Base-by-base conservation (phyloP, 331 rosid genomes). In the Telfairia occidentalis region DNA sequence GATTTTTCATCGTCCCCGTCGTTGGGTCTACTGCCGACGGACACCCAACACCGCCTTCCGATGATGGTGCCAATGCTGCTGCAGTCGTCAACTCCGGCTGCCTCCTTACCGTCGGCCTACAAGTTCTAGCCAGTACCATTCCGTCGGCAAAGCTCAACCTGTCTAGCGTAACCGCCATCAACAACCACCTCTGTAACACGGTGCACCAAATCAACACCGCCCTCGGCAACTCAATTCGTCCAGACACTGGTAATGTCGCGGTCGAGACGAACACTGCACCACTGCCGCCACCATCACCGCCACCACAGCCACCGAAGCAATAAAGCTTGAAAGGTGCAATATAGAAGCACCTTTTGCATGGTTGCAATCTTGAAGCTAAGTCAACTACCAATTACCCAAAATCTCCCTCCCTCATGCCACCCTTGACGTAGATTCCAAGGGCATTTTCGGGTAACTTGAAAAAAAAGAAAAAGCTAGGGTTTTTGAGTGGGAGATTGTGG, bases 81-180 rank as follows among this genome's bases (percentile, higher is more conserved):
- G 30, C 32, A 19, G 26, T 58, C 15, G 9, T 34, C 16, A 50
- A 54, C 46, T 52, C 84, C 1, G 65, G 86, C 59, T 91, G 96
- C 66, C 89, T 94, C 42, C 90, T 94, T 35, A 94, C 91, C 0
- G 89, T 87, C 65, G 97, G 97, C 16, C 81, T 91, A 12, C 98
- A 94, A 71, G 87, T 91, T 32, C 85, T 91, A 1, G 96, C 93
- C 15, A 91, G 96, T 87, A 81, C 97, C 26, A 81, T 84, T 60
- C 97, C 97, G 11, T 85, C 96, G 0, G 90, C 97, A 0, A 94
- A 91, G 75, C 91, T 89, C 78, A 89, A 83, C 85, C 92, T 91
- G 12, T 84, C 96, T 5, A 89, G 92, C 11, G 95, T 89, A 6
- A 88, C 86, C 0, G 92, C 96, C 50, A 85, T 94, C 69, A 94